Evolutionary conservation across 257 asterid genomes (phyloP), one percentile per base, ranked within the genome.

Genomic region (Nicotiana knightiana): DNA sequence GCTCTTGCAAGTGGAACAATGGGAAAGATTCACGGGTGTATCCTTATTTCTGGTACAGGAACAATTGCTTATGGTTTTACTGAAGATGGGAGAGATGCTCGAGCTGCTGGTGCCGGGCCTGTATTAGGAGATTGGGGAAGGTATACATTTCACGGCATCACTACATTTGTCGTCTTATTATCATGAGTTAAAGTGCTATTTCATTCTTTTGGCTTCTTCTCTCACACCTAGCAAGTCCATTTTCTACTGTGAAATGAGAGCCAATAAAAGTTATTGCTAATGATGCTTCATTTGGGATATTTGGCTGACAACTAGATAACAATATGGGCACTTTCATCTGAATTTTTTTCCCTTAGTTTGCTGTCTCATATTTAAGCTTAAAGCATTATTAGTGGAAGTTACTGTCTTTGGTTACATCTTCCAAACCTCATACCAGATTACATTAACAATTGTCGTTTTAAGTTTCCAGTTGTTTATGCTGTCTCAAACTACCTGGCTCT

Each of bases 81-180:
- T 0, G 97, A 94, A 89, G 97, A 94, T 84, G 97, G 97, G 61
- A 91, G 96, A 84, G 90, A 94, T 87, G 97, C 98, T 73, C 90
- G 96, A 61, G 97, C 98, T 81, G 90, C 97, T 21, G 98, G 98
- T 83, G 98, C 98, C 9, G 98, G 98, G 21, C 98, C 97, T 51
- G 81, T 91, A 81, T 91, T 94, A 82, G 98, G 98, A 86, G 98
- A 94, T 86, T 91, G 95, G 97, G 98, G 98, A 89, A 93, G 98
- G 98, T 93, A 85, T 51, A 21, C 15, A 12, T 17, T 67, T 79
- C 61, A 48, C 15, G 39, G 59, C 37, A 11, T 24, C 26, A 73
- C 13, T 73, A 61, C 79, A 73, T 73, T 73, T 6, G 13, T 51
- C 16, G 0, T 51, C 79, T 75, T 26, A 51, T 51, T 51, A 13